A percentile compares a stretch with the other conserved stretches of the same genome.
phyloP scores from a whole-genome alignment of 805 yeast species.

The Sugiyamaella qingdaonensis region DNA sequence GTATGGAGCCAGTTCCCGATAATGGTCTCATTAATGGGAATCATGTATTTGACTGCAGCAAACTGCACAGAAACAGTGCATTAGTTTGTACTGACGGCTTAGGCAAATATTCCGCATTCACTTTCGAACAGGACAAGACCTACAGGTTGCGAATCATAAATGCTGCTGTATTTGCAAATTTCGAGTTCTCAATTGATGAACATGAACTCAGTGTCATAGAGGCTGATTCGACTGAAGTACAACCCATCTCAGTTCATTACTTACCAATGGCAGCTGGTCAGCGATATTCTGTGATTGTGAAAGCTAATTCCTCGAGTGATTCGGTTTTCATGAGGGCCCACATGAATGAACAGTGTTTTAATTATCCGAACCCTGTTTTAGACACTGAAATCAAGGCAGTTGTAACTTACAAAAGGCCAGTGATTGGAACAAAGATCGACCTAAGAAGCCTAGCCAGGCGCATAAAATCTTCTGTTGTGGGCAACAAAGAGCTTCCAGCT shows the following conservation, averaged over 20 bases:
- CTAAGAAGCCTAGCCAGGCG: conserved; percentile 36
- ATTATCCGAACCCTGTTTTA: conserved; percentile 41
- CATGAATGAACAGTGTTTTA: conserved; percentile 54
- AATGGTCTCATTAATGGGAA: conserved; percentile 43
- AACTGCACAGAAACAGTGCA: conserved; percentile 13
- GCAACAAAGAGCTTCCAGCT: conserved; percentile 25
- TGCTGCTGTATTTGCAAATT: conserved; percentile 30
- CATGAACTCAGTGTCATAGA: conserved; percentile 29
- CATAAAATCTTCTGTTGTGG: conserved; percentile 17
- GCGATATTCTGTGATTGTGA: conserved; percentile 66
- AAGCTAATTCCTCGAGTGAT: conserved; percentile 17
- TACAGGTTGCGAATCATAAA: conserved; percentile 27
- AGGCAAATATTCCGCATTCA: conserved; percentile 10
- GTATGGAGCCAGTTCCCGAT: conserved; percentile 36
- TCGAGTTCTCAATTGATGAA: conserved; percentile 28
- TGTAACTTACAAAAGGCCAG: conserved; percentile 39
- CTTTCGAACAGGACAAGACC: conserved; percentile 13
- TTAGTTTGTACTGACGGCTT: conserved; percentile 9
- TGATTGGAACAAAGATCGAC: conserved; percentile 35
- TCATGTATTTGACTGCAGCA: conserved; percentile 28
- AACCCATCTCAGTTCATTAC: conserved; percentile 21
- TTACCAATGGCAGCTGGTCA: conserved; percentile 64
- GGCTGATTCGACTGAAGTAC: conserved; percentile 30
- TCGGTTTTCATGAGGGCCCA: conserved; percentile 12
- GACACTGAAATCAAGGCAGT: conserved; percentile 47